These are phyloP conservation scores for Tremellales sp. DNA, from an alignment of 1,284 basidiomycete genomes.

Conservation along the genomic window DNA sequence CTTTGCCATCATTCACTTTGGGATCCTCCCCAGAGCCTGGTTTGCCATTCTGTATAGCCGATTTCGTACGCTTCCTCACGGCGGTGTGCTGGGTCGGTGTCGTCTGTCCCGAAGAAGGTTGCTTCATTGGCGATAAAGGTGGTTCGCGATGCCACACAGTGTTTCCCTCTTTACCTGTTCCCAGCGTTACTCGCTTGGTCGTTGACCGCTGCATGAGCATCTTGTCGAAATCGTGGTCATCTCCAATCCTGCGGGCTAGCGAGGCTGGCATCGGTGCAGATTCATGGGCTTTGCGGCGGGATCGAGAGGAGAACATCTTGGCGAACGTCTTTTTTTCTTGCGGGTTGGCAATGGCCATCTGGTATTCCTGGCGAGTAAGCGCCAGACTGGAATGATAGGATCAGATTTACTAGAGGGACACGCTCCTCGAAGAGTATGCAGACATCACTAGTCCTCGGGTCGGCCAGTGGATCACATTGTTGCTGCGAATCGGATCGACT, in stretches of 20 bases:
- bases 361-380: slow-evolving; percentile 58
- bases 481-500: slow-evolving; percentile 17
- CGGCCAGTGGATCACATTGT: slow-evolving; percentile 34
- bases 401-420: slow-evolving; percentile 55
- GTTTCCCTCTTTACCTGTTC: slow-evolving; percentile 4
- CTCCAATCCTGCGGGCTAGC: not conserved
- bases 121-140: not conserved
- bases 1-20: slow-evolving; percentile 59
- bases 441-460: slow-evolving; percentile 58
- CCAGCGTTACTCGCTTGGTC: slow-evolving; percentile 30
- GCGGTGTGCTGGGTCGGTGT: not conserved
- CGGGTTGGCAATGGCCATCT: slow-evolving; percentile 62
- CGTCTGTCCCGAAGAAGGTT: not conserved
- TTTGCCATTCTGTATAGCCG: not conserved
- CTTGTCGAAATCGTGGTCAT: slow-evolving; percentile 70
- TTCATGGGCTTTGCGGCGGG: slow-evolving; percentile 55
- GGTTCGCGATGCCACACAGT: slow-evolving; percentile 22
- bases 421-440: slow-evolving; percentile 82
- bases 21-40: slow-evolving; percentile 17
- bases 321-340: slow-evolving; percentile 44
- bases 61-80: not conserved
- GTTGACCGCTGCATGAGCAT: slow-evolving; percentile 51
- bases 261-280: not conserved
- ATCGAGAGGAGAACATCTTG: slow-evolving; percentile 43
- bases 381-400: not conserved